These are phyloP conservation scores for Mortierella antarctica DNA, from an alignment of 192 early-diverging fungal species.

Conservation along the genomic window DNA sequence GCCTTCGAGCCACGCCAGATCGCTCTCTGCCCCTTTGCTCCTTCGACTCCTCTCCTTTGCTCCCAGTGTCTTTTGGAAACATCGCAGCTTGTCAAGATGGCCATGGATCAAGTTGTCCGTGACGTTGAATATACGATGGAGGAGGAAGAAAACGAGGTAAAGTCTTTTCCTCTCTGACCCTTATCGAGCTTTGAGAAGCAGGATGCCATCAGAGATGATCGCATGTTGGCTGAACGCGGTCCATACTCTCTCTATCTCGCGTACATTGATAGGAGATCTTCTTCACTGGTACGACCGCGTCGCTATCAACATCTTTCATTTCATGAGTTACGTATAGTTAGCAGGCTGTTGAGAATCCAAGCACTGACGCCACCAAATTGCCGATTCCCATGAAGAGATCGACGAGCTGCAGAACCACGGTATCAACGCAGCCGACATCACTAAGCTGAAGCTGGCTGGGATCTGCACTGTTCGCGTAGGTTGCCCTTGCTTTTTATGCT, in stretches of 20 bases:
- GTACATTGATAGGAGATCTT: constrained; percentile 21
- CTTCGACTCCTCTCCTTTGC: background rate
- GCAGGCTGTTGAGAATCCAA: no score
- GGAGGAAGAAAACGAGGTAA: constrained; percentile 28
- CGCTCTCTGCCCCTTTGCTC: background rate
- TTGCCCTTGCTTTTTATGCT: background rate
- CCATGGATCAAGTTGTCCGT: constrained; percentile 34
- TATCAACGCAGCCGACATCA: constrained; percentile 81
- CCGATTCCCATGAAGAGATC: constrained; percentile 33
- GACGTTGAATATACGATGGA: constrained; percentile 13
- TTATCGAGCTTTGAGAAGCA: background rate
- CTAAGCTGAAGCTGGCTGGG: constrained; percentile 81
- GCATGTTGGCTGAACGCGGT: no score
- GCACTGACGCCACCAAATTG: background rate
- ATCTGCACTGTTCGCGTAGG: constrained; percentile 78
- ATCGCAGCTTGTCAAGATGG: background rate
- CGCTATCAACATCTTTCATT: background rate
- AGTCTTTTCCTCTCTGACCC: background rate
- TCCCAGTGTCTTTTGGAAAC: background rate
- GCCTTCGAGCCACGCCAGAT: no score
- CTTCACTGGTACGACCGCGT: constrained; percentile 23
- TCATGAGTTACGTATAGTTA: no score
- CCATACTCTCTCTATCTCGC: no score
- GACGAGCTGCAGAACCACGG: constrained; percentile 73
- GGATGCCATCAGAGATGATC: no score